phyloP scores from a whole-genome alignment of 2,329 filamentous ascomycete genomes.

The Botrytis elliptica region DNA sequence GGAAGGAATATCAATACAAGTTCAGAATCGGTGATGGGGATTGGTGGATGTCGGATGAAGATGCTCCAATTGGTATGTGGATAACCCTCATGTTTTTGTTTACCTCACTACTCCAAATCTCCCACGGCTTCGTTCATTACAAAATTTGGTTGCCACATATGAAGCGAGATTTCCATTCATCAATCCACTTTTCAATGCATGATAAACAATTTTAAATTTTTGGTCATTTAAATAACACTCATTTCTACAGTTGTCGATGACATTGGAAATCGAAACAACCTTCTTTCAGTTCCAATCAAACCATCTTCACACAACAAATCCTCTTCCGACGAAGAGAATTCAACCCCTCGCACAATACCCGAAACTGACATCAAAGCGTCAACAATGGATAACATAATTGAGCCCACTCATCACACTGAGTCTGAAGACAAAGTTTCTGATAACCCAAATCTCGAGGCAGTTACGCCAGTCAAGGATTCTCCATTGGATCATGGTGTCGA shows the following conservation, averaged over 20 bases:
- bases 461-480: neutral
- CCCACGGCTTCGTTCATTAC: neutral
- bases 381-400: neutral
- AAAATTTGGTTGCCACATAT: neutral
- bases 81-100: neutral
- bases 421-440: neutral
- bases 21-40: constrained; percentile 65
- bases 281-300: constrained; percentile 41
- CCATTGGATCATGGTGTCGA: neutral
- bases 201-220: neutral
- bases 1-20: constrained; percentile 70
- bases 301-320: constrained; percentile 15
- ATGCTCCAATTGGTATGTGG: constrained; percentile 55
- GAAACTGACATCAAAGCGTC: neutral
- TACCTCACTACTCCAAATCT: neutral
- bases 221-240: constrained; percentile 6
- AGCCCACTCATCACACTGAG: neutral
- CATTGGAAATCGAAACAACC: constrained; percentile 54
- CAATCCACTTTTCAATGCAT: neutral
- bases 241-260: constrained; percentile 47
- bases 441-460: neutral
- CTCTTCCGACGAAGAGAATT: constrained; percentile 6
- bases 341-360: constrained; percentile 11
- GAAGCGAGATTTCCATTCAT: neutral
- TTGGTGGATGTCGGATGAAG: constrained; percentile 70